A percentile compares a stretch with the other conserved stretches of the same genome.
Evolutionary conservation across 257 asterid genomes (phyloP).

Genomic region (Solanum megistacrolobum): DNA sequence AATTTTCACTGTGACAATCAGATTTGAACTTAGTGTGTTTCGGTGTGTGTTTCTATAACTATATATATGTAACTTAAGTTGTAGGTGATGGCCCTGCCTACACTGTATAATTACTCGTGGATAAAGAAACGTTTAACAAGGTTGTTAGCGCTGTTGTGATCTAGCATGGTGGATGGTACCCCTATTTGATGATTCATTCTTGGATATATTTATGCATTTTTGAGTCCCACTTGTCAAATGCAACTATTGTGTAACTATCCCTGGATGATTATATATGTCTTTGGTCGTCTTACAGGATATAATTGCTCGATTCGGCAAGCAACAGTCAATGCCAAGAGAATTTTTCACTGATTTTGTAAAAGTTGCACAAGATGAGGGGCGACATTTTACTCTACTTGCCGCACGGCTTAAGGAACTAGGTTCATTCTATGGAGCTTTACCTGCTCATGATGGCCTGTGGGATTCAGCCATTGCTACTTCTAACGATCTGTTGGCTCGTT

Average conservation of each 20-base stretch:
- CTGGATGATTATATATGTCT: neutral
- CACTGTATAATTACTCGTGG: neutral
- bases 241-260: neutral
- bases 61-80: neutral
- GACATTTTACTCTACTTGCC: constrained; percentile 81
- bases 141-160: neutral
- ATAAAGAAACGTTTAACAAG: neutral
- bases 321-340: constrained; percentile 77
- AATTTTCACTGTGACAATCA: neutral
- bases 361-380: constrained; percentile 97
- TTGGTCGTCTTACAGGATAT: constrained; percentile 48
- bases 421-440: constrained; percentile 84
- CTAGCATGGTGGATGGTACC: neutral
- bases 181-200: neutral
- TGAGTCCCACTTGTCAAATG: neutral
- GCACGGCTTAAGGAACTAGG: constrained; percentile 71
- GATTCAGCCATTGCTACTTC: constrained; percentile 91
- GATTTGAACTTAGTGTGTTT: neutral
- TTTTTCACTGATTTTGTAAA: constrained; percentile 91
- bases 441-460: constrained; percentile 98
- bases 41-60: neutral
- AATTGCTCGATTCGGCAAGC: constrained; percentile 86
- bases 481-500: constrained; percentile 63
- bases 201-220: neutral
- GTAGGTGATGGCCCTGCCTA: neutral